Evolutionary conservation across 228 moss, liverwort and hornwort genomes (phyloP).

Genomic region (Sphagnum fallax): DNA sequence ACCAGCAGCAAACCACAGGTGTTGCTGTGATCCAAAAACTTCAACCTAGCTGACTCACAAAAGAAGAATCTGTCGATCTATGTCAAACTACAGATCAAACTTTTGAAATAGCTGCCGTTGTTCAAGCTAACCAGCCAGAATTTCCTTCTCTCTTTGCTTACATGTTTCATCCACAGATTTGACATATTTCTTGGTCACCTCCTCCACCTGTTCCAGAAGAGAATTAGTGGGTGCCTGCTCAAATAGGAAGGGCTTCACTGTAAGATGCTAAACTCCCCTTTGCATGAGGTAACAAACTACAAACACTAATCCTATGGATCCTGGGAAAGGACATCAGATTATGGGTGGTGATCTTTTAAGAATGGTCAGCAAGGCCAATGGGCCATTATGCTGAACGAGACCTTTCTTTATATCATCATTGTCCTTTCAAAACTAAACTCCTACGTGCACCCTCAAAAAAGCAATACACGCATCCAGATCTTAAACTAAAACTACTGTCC

Average conservation of each 20-base stretch:
- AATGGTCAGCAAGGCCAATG: background rate
- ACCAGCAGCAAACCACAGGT: too few species aligned
- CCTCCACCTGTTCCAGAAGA: constrained; percentile 50
- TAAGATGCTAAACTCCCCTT: background rate
- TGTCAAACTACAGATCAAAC: too few species aligned
- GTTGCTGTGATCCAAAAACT: too few species aligned
- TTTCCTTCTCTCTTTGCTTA: constrained; percentile 73
- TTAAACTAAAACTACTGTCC: too few species aligned
- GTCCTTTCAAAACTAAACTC: background rate
- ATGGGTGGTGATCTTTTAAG: background rate
- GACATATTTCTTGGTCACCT: constrained; percentile 70
- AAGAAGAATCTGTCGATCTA: too few species aligned
- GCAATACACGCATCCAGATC: too few species aligned
- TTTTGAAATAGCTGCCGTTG: background rate
- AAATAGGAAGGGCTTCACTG: background rate
- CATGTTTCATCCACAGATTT: constrained; percentile 63
- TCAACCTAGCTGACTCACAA: too few species aligned
- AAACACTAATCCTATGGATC: background rate
- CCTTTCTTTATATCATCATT: background rate
- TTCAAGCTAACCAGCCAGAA: constrained; percentile 11
- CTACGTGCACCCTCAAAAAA: too few species aligned
- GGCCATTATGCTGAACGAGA: background rate
- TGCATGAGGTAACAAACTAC: background rate
- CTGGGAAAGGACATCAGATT: background rate
- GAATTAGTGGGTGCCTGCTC: background rate